These are phyloP conservation scores for Fusarium chuoi DNA, from an alignment of 2,329 filamentous ascomycete species.

Conservation along the genomic window DNA sequence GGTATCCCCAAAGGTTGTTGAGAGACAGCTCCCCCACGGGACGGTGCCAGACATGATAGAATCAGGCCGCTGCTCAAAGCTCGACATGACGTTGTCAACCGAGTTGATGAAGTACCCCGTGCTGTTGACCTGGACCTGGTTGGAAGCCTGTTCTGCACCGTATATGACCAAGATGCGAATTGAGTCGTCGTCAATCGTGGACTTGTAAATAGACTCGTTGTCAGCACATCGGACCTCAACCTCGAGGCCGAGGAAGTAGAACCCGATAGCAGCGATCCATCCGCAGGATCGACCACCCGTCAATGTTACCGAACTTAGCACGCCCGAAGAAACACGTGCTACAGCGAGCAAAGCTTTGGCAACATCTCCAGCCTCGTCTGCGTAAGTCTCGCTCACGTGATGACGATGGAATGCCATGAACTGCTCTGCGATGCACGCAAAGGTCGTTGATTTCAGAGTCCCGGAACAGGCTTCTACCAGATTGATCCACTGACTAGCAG, in stretches of 20 bases:
- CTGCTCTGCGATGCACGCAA: background rate
- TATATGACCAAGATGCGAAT: fast-evolving
- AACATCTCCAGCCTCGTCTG: fast-evolving
- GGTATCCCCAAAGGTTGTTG: fast-evolving
- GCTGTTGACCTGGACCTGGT: background rate
- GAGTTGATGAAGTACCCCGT: fast-evolving
- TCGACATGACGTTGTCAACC: fast-evolving
- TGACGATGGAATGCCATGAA: fast-evolving
- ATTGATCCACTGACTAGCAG: fast-evolving
- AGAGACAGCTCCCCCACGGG: fast-evolving
- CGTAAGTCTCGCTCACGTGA: fast-evolving
- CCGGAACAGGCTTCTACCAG: background rate
- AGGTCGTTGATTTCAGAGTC: fast-evolving
- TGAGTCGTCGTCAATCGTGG: fast-evolving
- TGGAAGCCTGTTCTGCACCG: fast-evolving
- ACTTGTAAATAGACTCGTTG: fast-evolving
- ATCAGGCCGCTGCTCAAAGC: background rate
- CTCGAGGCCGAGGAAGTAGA: background rate
- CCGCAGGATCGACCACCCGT: background rate
- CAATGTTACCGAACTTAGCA: fast-evolving
- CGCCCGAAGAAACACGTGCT: fast-evolving
- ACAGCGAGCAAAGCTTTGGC: fast-evolving
- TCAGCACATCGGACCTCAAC: background rate
- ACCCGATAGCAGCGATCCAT: background rate
- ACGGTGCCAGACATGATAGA: fast-evolving